A percentile compares a stretch with the other conserved stretches of the same genome.
These are phyloP conservation scores for Maudiozyma pseudohumilis DNA, from an alignment of 805 yeast genomes.

Conservation along the genomic window DNA sequence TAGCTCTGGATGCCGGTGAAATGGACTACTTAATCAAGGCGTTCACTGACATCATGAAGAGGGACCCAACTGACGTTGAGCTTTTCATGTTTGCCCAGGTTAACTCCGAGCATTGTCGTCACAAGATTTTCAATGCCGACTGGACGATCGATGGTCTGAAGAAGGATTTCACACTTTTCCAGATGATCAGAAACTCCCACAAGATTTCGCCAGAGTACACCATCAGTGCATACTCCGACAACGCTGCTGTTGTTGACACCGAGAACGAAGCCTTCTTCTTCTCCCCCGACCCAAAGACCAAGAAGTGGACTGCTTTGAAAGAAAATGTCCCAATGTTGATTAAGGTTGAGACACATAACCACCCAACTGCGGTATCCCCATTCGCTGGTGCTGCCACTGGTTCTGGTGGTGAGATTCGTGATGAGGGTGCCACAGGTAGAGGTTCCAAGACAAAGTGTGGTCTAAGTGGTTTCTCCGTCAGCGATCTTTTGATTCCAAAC, in stretches of 20 bases:
- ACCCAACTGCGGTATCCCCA: slow-evolving; percentile 98
- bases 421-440: slow-evolving; percentile 98
- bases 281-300: slow-evolving; percentile 65
- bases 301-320: slow-evolving; percentile 61
- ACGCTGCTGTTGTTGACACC: slow-evolving; percentile 77
- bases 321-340: slow-evolving; percentile 84
- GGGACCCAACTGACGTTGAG: slow-evolving; percentile 97
- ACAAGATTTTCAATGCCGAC: slow-evolving; percentile 95
- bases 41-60: slow-evolving; percentile 60
- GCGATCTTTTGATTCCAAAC: slow-evolving; percentile 81
- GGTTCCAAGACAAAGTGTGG: slow-evolving; percentile 98
- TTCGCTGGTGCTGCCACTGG: slow-evolving; percentile 99
- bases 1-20: slow-evolving; percentile 93
- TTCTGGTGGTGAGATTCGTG: slow-evolving; percentile 99
- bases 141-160: slow-evolving; percentile 87
- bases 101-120: slow-evolving; percentile 98
- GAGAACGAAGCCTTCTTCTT: slow-evolving; percentile 57
- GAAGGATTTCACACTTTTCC: slow-evolving; percentile 69
- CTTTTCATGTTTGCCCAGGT: slow-evolving; percentile 99
- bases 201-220: slow-evolving; percentile 70
- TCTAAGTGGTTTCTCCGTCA: slow-evolving; percentile 81
- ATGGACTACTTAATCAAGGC: slow-evolving; percentile 79
- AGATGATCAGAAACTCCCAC: slow-evolving; percentile 95
- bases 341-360: slow-evolving; percentile 97
- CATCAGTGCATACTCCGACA: slow-evolving; percentile 90